Evolutionary conservation across 257 asterid species (phyloP).

Genomic region (Nicotiana benthamiana): DNA sequence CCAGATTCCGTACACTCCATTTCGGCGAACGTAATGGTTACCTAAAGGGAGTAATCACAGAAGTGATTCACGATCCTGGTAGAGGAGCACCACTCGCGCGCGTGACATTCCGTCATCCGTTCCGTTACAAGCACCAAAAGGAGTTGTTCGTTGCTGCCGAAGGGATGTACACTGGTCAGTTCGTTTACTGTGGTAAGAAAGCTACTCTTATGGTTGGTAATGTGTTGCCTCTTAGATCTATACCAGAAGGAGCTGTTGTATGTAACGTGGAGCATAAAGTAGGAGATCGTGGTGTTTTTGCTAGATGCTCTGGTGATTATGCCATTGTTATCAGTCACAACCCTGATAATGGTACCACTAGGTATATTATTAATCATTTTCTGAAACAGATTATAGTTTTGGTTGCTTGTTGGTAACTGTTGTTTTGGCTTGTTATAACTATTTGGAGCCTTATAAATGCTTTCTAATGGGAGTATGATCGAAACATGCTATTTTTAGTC

Average conservation of each 20-base stretch:
- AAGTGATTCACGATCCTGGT: constrained; percentile 29
- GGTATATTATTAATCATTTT: constrained; percentile 13
- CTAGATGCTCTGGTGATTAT: constrained; percentile 24
- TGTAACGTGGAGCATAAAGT: constrained; percentile 25
- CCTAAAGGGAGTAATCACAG: constrained; percentile 21
- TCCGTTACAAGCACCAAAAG: constrained; percentile 21
- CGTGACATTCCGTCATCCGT: constrained; percentile 22
- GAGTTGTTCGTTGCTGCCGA: constrained; percentile 19
- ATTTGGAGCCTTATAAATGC: neutral
- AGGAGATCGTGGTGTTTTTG: constrained; percentile 22
- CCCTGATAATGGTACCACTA: constrained; percentile 24
- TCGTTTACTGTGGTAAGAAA: constrained; percentile 26
- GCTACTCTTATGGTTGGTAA: constrained; percentile 26
- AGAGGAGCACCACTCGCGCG: constrained; percentile 27
- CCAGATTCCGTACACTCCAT: constrained; percentile 23
- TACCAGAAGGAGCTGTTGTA: constrained; percentile 23
- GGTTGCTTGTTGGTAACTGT: too few relatives aligned
- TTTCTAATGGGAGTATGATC: neutral
- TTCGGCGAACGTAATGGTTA: constrained; percentile 27
- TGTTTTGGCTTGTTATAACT: too few relatives aligned
- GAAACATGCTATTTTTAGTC: neutral
- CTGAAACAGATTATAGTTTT: too few relatives aligned
- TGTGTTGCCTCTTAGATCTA: constrained; percentile 23
- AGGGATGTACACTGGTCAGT: constrained; percentile 17
- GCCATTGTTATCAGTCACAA: constrained; percentile 28